Evolutionary conservation across 371 early-diverging fungal species (phyloP).

Genomic region (Nematocida ausubeli): DNA sequence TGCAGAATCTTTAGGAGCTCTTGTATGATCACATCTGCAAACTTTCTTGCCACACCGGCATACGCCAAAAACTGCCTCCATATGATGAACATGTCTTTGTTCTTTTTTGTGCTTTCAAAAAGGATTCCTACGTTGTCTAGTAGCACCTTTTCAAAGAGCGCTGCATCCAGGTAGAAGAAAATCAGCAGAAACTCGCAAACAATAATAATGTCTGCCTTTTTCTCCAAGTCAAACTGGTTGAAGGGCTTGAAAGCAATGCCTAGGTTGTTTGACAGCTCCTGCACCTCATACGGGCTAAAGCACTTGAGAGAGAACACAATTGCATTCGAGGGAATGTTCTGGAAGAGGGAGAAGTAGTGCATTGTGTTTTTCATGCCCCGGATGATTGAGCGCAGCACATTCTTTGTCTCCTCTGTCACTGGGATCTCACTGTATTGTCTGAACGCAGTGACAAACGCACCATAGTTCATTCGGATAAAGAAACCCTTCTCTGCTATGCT

Average conservation of each 20-base stretch:
- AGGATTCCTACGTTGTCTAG: slow-evolving; percentile 36
- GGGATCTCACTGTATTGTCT: slow-evolving; percentile 19
- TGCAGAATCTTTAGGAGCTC: slow-evolving; percentile 32
- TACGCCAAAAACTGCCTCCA: slow-evolving; percentile 56
- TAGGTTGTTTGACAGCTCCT: slow-evolving; percentile 26
- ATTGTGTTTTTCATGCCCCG: slow-evolving; percentile 58
- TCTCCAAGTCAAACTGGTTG: slow-evolving; percentile 45
- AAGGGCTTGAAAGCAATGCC: slow-evolving; percentile 26
- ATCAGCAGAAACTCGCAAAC: slow-evolving; percentile 55
- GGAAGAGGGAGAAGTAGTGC: slow-evolving; percentile 56
- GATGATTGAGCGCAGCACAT: slow-evolving; percentile 47
- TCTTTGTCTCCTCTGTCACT: slow-evolving; percentile 53
- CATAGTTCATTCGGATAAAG: slow-evolving; percentile 54
- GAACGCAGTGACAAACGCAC: slow-evolving; percentile 25
- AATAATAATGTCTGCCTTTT: slow-evolving; percentile 45
- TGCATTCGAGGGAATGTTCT: slow-evolving; percentile 52
- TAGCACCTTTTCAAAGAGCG: slow-evolving; percentile 42
- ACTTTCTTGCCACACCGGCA: slow-evolving; percentile 53
- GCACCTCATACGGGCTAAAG: slow-evolving; percentile 38
- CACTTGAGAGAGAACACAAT: slow-evolving; percentile 55
- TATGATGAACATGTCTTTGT: slow-evolving; percentile 46
- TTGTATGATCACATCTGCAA: slow-evolving; percentile 14
- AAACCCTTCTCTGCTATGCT: slow-evolving; percentile 53
- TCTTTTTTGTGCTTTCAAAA: slow-evolving; percentile 48
- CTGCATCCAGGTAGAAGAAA: slow-evolving; percentile 49